Evolutionary conservation across 2,329 filamentous ascomycete species (phyloP).

Genomic region (Aspergillus oerlinghausenensis): DNA sequence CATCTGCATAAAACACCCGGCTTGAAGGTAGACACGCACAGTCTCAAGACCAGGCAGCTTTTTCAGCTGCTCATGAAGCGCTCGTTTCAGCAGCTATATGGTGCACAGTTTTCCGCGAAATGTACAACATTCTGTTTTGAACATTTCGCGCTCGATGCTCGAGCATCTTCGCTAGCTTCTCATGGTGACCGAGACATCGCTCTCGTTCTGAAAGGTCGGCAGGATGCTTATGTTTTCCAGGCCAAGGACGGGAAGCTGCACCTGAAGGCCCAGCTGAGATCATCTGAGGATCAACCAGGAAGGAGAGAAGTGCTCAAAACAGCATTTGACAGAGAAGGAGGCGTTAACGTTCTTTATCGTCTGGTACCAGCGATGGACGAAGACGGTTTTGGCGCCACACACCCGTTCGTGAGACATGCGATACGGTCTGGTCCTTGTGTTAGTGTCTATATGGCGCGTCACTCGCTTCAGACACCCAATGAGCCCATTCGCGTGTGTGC

Average conservation of each 20-base stretch:
- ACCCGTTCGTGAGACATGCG: conserved; percentile 33
- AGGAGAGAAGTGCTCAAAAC: conserved; percentile 30
- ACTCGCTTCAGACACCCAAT: conserved; percentile 15
- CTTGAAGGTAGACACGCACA: conserved; percentile 13
- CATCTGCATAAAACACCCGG: conserved; percentile 36
- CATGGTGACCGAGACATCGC: conserved; percentile 17
- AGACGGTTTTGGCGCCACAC: conserved; percentile 15
- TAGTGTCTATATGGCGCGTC: conserved; percentile 25
- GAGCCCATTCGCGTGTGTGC: conserved; percentile 19
- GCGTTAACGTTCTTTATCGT: conserved; percentile 31
- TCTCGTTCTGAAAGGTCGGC: conserved; percentile 28
- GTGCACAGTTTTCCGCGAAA: conserved; percentile 31
- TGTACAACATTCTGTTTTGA: conserved; percentile 25
- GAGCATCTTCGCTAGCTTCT: conserved; percentile 29
- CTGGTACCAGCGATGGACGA: conserved; percentile 22
- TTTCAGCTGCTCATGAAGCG: conserved; percentile 29
- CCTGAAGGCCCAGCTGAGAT: conserved; percentile 13
- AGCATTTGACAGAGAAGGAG: conserved; percentile 16
- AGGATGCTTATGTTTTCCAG: conserved; percentile 25
- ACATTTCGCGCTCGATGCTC: conserved; percentile 24
- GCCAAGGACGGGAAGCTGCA: conserved; percentile 14
- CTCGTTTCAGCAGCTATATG: conserved; percentile 31
- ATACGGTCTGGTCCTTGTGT: conserved; percentile 17
- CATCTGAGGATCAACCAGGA: conserved; percentile 23
- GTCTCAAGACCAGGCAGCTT: conserved; percentile 21